Percentiles rank a stretch among this genome's conserved stretches.
phyloP scores from a whole-genome alignment of 306 rosid genomes.

The Erythrophleum fordii region DNA sequence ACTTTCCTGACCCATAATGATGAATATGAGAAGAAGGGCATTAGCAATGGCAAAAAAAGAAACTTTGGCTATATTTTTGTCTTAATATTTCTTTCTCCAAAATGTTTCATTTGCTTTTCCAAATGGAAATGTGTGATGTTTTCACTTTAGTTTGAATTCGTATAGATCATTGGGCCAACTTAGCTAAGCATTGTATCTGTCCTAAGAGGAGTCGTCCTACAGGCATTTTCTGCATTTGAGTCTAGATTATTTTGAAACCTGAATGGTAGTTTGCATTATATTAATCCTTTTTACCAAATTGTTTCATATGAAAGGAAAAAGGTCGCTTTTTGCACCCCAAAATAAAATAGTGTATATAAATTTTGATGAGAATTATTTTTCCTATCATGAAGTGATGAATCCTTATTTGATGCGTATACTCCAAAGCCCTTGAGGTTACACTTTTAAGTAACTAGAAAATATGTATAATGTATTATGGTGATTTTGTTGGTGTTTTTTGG shows the following conservation, averaged over 20 bases:
- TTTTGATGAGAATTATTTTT: not conserved
- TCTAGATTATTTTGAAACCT: not conserved
- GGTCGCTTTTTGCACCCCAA: not conserved
- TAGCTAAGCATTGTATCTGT: slow-evolving; percentile 86
- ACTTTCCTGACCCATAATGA: slow-evolving; percentile 73
- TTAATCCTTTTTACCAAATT: not conserved
- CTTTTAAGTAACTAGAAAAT: not conserved
- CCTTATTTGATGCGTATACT: not conserved
- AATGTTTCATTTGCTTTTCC: slow-evolving; percentile 96
- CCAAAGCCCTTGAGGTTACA: not conserved
- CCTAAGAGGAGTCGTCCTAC: slow-evolving; percentile 44
- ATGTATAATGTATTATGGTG: not conserved
- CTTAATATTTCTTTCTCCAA: slow-evolving; percentile 92
- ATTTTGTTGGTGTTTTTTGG: not conserved
- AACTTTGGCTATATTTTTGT: slow-evolving; percentile 70
- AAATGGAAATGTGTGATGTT: slow-evolving; percentile 86
- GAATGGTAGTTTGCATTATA: not conserved
- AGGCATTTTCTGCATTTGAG: not conserved
- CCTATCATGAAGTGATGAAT: not conserved
- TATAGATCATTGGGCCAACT: slow-evolving; percentile 97
- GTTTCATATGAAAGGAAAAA: not conserved
- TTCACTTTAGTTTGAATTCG: slow-evolving; percentile 90
- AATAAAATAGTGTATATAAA: slow-evolving; percentile 22
- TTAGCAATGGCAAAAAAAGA: slow-evolving; percentile 53
- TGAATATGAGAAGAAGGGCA: slow-evolving; percentile 51